phyloP scores from a whole-genome alignment of 768 basidiomycete genomes.

The Tephrocybe sp. region DNA sequence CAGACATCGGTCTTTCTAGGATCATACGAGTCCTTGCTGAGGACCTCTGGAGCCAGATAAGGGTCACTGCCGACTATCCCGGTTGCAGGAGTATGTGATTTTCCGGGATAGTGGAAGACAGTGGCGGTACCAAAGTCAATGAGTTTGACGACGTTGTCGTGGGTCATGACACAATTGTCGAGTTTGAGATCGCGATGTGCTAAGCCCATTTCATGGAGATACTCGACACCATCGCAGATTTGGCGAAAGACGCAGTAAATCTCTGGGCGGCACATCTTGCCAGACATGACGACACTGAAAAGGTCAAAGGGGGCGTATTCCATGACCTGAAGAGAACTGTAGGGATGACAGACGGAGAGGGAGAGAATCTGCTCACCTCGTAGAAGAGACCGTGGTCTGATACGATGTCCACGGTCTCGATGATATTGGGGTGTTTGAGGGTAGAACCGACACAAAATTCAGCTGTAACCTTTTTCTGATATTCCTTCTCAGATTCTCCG shows the following conservation, averaged over 20 bases:
- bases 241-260: slow-evolving; percentile 99
- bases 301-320: slow-evolving; percentile 98
- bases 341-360: slow-evolving; percentile 8
- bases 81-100: slow-evolving; percentile 71
- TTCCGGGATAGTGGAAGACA: slow-evolving; percentile 98
- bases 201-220: slow-evolving; percentile 95
- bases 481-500: slow-evolving; percentile 93
- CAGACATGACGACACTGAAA: slow-evolving; percentile 99
- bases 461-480: slow-evolving; percentile 99
- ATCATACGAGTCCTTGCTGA: slow-evolving; percentile 79
- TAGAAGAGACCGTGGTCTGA: slow-evolving; percentile 98
- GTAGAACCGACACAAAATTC: slow-evolving; percentile 98
- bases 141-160: slow-evolving; percentile 90
- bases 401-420: slow-evolving; percentile 97
- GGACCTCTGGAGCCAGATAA: slow-evolving; percentile 96
- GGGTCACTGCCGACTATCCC: slow-evolving; percentile 98
- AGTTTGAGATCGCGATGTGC: slow-evolving; percentile 99
- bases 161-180: slow-evolving; percentile 99
- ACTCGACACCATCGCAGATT: slow-evolving; percentile 97
- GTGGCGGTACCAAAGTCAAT: slow-evolving; percentile 99
- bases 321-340: slow-evolving; percentile 75
- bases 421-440: slow-evolving; percentile 93
- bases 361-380: slow-evolving; percentile 63
- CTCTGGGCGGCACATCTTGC: slow-evolving; percentile 97
- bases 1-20: slow-evolving; percentile 98